These are phyloP conservation scores for Afroboletus lepidellus DNA, from an alignment of 1,284 basidiomycete species.

Conservation along the genomic window DNA sequence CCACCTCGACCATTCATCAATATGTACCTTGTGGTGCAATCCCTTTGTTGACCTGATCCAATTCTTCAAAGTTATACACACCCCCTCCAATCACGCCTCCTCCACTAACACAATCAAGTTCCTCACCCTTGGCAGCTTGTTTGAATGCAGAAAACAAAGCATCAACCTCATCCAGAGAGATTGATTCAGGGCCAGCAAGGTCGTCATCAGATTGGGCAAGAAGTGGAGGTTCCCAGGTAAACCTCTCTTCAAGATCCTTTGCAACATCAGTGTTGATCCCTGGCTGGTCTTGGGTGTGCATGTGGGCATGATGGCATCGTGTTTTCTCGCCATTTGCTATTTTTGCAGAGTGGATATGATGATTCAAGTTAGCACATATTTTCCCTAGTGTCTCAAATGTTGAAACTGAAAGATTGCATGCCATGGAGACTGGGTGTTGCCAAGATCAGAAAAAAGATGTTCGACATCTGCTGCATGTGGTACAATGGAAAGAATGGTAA, in stretches of 20 bases:
- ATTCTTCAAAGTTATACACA: not conserved
- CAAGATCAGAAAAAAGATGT: not conserved
- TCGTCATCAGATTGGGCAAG: not conserved
- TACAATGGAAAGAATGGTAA: not conserved
- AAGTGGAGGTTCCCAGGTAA: not conserved
- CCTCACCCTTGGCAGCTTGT: not conserved
- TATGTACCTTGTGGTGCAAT: not conserved
- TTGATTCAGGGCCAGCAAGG: not conserved
- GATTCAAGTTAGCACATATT: not conserved
- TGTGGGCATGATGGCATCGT: not conserved
- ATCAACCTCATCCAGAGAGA: not conserved
- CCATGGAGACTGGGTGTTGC: not conserved
- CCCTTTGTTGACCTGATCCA: not conserved
- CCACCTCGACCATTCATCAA: not conserved
- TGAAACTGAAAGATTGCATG: not conserved
- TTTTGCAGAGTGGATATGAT: not conserved
- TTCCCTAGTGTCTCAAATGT: not conserved
- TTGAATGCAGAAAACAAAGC: not conserved
- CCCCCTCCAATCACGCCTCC: not conserved
- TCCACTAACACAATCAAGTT: no score
- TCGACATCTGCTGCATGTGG: not conserved
- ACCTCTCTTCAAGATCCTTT: not conserved
- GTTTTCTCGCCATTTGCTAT: not conserved
- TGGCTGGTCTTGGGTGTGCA: not conserved
- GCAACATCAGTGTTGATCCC: not conserved